A percentile compares a stretch with the other conserved stretches of the same genome.
Evolutionary conservation across 495 filamentous ascomycete species (phyloP).

Genomic region (Cladorrhinum samala): DNA sequence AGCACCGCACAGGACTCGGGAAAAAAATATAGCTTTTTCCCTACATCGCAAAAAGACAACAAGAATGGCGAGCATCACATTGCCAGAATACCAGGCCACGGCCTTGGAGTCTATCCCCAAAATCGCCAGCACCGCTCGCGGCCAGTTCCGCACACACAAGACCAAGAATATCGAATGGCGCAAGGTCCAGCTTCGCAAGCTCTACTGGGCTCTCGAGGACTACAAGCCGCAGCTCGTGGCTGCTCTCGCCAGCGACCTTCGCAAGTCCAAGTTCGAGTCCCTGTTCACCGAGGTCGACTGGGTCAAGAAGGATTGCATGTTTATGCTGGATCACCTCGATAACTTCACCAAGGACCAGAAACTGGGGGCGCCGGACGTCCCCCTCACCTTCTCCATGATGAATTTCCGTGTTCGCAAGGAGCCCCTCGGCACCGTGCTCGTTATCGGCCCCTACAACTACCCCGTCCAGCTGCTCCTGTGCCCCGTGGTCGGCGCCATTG

Average conservation of each 20-base stretch:
- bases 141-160: slow-evolving; percentile 68
- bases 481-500: slow-evolving; percentile 83
- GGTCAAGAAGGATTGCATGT: slow-evolving; percentile 71
- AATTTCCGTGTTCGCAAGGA: slow-evolving; percentile 80
- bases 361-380: slow-evolving; percentile 54
- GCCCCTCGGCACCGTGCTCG: slow-evolving; percentile 72
- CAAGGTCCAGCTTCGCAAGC: slow-evolving; percentile 76
- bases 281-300: slow-evolving; percentile 65
- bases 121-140: slow-evolving; percentile 51
- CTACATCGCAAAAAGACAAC: neutral
- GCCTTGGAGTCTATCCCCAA: slow-evolving; percentile 58
- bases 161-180: slow-evolving; percentile 78
- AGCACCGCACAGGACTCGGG: no score
- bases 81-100: slow-evolving; percentile 59
- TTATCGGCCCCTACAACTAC: slow-evolving; percentile 93
- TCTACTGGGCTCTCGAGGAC: slow-evolving; percentile 88
- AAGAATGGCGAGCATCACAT: slow-evolving; percentile 29
- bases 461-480: slow-evolving; percentile 73
- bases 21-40: no score
- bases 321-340: slow-evolving; percentile 65
- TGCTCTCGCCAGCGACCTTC: slow-evolving; percentile 67
- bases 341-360: slow-evolving; percentile 79
- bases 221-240: slow-evolving; percentile 60
- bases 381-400: slow-evolving; percentile 57
- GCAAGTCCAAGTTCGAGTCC: slow-evolving; percentile 65